Evolutionary conservation across 306 rosid species (phyloP).

Genomic region (Erythrophleum fordii): DNA sequence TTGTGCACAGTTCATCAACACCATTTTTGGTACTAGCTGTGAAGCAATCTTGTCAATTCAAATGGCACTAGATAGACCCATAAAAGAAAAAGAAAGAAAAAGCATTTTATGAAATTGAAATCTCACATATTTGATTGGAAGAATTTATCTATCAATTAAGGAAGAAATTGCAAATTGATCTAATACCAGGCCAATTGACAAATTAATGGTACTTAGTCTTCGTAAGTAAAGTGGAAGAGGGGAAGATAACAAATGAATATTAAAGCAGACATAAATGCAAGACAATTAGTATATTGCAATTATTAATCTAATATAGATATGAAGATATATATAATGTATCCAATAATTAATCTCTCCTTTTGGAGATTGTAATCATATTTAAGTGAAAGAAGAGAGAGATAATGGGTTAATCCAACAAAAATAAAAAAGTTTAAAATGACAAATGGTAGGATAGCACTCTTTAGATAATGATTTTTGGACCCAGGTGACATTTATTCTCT

Average conservation of each 20-base stretch:
- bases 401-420: neutral
- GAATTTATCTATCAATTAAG: neutral
- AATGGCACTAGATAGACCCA: neutral
- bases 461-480: conserved; percentile 32
- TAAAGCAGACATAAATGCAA: neutral
- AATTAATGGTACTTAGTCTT: too few relatives aligned
- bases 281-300: neutral
- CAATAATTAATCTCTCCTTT: neutral
- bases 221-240: neutral
- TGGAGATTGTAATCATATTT: neutral
- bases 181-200: too few relatives aligned
- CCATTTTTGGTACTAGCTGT: neutral
- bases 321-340: neutral
- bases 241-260: neutral
- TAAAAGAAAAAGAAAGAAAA: neutral
- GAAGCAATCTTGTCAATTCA: conserved; percentile 4
- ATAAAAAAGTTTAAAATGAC: neutral
- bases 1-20: neutral
- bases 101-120: neutral
- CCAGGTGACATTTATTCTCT: conserved; percentile 27
- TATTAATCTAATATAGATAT: neutral
- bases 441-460: conserved; percentile 19
- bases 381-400: neutral
- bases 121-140: neutral
- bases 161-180: neutral